A percentile compares a stretch with the other conserved stretches of the same genome.
phyloP scores from a whole-genome alignment of 2,329 filamentous ascomycete genomes.

The Fusarium sp. region DNA sequence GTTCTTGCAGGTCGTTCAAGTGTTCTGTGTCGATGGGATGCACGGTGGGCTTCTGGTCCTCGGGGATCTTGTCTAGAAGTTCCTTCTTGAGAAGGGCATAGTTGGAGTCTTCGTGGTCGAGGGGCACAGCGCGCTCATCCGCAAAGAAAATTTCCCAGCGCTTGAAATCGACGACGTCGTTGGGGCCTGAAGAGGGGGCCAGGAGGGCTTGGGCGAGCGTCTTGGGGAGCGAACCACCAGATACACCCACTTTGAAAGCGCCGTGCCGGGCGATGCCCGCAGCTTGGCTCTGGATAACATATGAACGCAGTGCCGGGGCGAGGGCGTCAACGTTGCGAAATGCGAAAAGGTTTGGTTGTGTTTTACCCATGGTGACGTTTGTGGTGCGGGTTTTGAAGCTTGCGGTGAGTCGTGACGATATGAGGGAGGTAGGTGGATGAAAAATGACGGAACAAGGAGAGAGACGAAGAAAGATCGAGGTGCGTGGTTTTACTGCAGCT shows the following conservation, averaged over 20 bases:
- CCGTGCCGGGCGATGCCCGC: slow-evolving; percentile 82
- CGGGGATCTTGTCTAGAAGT: slow-evolving; percentile 87
- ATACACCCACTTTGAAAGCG: slow-evolving; percentile 90
- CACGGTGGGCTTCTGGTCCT: slow-evolving; percentile 73
- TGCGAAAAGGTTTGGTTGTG: slow-evolving; percentile 78
- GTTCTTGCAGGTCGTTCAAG: slow-evolving; percentile 84
- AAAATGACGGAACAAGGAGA: neutral
- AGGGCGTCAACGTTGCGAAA: slow-evolving; percentile 78
- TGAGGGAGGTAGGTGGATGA: neutral
- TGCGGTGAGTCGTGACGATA: slow-evolving; percentile 25
- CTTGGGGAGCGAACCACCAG: slow-evolving; percentile 91
- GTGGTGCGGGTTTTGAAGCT: slow-evolving; percentile 27
- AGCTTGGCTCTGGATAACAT: slow-evolving; percentile 84
- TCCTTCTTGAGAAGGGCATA: slow-evolving; percentile 89
- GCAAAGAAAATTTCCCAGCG: slow-evolving; percentile 99
- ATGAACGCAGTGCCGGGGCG: slow-evolving; percentile 80
- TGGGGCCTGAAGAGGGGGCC: slow-evolving; percentile 56
- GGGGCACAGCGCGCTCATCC: slow-evolving; percentile 93
- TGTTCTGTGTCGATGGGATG: slow-evolving; percentile 76
- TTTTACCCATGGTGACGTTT: slow-evolving; percentile 60
- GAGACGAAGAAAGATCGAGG: neutral
- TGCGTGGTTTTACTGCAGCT: slow-evolving; percentile 16
- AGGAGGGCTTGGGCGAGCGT: slow-evolving; percentile 88
- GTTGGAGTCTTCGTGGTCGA: slow-evolving; percentile 94
- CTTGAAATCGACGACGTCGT: slow-evolving; percentile 78